Conservation (phyloP, 2,329 filamentous ascomycete species). For the Colletotrichum abscissum region DNA sequence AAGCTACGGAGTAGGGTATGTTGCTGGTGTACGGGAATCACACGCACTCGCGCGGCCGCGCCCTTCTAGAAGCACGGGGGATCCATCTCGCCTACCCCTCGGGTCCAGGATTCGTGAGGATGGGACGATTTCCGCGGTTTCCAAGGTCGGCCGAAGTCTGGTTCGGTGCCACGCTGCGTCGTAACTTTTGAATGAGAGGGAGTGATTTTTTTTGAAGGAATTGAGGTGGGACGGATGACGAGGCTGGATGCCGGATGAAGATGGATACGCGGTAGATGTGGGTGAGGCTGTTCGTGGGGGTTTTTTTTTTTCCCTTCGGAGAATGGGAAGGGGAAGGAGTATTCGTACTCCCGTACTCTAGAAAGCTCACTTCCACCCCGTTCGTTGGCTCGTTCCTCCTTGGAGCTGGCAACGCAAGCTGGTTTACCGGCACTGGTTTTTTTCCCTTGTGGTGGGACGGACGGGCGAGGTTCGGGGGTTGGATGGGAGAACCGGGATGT, state of each 20-base stretch:
- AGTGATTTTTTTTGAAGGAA: not conserved
- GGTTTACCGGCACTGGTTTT: not conserved
- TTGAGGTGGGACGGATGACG: not conserved
- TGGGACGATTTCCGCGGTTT: slow-evolving; percentile 8
- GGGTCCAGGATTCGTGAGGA: not conserved
- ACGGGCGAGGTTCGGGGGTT: not conserved
- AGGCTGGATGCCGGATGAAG: not conserved
- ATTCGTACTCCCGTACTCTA: too few species aligned
- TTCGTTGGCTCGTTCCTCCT: not conserved
- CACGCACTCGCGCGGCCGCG: not conserved
- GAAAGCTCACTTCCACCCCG: too few species aligned
- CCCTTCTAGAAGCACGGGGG: slow-evolving; percentile 28
- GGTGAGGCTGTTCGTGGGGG: not conserved
- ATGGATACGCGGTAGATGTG: not conserved
- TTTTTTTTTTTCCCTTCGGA: not conserved
- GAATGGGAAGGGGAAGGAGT: not conserved
- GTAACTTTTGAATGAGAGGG: too few species aligned
- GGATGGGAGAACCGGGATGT: not conserved
- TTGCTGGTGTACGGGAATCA: not conserved
- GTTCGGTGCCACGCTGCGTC: not conserved
- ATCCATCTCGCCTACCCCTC: not conserved
- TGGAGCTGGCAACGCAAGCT: not conserved
- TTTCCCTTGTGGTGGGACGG: not conserved
- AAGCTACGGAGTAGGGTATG: not conserved
- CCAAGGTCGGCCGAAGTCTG: slow-evolving; percentile 10